Percentiles rank a stretch among this genome's conserved stretches.
Conservation (phyloP, 331 rosid species). For the Ulmus americana region DNA sequence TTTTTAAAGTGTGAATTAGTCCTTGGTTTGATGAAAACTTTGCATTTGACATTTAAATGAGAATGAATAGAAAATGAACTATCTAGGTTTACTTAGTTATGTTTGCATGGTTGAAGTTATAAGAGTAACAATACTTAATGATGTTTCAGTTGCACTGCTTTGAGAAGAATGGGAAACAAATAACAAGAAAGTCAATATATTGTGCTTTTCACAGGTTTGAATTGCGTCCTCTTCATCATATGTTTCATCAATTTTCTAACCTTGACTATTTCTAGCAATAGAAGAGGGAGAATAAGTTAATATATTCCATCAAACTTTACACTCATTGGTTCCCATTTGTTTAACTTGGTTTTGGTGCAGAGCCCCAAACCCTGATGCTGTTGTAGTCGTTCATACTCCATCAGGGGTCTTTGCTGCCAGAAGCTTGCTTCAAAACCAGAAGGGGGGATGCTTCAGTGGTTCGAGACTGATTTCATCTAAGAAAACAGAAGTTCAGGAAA, state of each 20-base stretch:
- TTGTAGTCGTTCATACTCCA: slow-evolving; percentile 60
- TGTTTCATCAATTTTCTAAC: slow-evolving; percentile 6
- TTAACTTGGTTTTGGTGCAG: slow-evolving; percentile 38
- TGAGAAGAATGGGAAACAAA: slow-evolving; percentile 71
- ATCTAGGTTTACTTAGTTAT: neutral
- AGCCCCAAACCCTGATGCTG: slow-evolving; percentile 72
- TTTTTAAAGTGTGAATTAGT: slow-evolving; percentile 15
- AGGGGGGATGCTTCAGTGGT: slow-evolving; percentile 75
- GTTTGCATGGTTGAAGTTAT: slow-evolving; percentile 10
- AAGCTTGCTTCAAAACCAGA: slow-evolving; percentile 55
- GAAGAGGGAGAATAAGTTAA: neutral
- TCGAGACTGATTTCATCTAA: slow-evolving; percentile 67
- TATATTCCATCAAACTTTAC: neutral
- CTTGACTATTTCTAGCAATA: neutral
- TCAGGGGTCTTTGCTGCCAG: slow-evolving; percentile 66
- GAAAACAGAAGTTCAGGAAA: slow-evolving; percentile 46
- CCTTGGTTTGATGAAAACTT: neutral
- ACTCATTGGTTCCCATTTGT: slow-evolving; percentile 10
- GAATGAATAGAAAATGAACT: neutral
- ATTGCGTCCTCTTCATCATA: slow-evolving; percentile 11
- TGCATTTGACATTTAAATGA: neutral
- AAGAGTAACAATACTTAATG: slow-evolving; percentile 24
- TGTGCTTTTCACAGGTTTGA: slow-evolving; percentile 85
- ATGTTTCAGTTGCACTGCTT: slow-evolving; percentile 65
- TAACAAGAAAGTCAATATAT: slow-evolving; percentile 60